Base-by-base conservation (phyloP, 192 early-diverging fungal genomes). In the Funneliformis mosseae region DNA sequence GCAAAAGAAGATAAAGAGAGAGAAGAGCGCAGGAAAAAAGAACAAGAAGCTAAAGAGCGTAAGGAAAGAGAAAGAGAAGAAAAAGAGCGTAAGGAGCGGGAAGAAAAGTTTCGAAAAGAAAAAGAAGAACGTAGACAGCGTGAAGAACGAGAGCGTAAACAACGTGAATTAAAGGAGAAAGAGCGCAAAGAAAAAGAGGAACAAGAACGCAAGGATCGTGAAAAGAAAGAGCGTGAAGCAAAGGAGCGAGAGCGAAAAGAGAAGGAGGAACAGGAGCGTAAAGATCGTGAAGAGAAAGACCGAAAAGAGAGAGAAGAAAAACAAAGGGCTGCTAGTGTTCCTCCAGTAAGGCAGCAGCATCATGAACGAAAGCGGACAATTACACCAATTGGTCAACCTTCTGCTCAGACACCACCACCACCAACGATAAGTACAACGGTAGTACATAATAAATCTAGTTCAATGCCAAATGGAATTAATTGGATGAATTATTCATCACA, bases 1-100 rank as follows among this genome's bases (percentile, higher is more conserved):
- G 85, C 77, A 68, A 46, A 41, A 18, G 77, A 79, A 27, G 77
- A 79, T 48, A 79, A 48, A 8, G 77, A 83, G 55, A 83, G 84
- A 50, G 86, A 85, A 84, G 91, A 91, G 70, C 85, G 88, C 8
- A 67, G 84, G 5, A 87, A 86, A 21, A 92, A 91, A 79, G 92
- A 93, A 41, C 91, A 91, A 74, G 90, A 91, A 43, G 87, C 84
- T 14, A 85, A 84, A 77, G 88, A 90, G 67, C 83, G 87, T 55
- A 68, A 77, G 66, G 50, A 76, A 10, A 33, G 28, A 74, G 50
- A 76, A n/a, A 33, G 28, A 59, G 85, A 85, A 48, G 83, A 86
- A 62, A 74, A 74, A 28, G 83, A 87, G 62, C 79, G 81, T 25
- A 81, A 80, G 69, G 88, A 86, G 39, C 64, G 74, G 69, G 84